phyloP scores from a whole-genome alignment of 495 filamentous ascomycete species.

The Hamigera avellanea region DNA sequence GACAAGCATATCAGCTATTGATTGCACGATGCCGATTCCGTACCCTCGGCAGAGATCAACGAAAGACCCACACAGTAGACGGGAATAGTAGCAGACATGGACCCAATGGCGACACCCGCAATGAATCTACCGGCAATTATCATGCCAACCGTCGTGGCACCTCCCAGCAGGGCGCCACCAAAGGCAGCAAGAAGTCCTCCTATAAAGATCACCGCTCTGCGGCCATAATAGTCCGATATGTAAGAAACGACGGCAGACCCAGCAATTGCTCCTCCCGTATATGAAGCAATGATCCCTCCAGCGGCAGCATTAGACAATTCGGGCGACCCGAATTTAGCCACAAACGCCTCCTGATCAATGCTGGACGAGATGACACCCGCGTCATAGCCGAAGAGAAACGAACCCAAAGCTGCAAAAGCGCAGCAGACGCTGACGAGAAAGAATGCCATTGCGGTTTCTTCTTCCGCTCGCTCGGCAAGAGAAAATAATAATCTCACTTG shows the following conservation, averaged over 20 bases:
- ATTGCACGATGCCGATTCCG: no score
- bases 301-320: slow-evolving; percentile 26
- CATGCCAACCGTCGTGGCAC: slow-evolving; percentile 38
- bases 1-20: no score
- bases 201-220: slow-evolving; percentile 34
- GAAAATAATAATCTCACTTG: no score
- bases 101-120: slow-evolving; percentile 37
- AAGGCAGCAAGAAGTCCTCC: slow-evolving; percentile 34
- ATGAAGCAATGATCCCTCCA: slow-evolving; percentile 41
- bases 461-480: no score
- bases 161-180: slow-evolving; percentile 38
- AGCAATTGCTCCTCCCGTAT: slow-evolving; percentile 37
- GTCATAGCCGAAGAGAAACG: slow-evolving; percentile 44
- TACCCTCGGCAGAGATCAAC: no score
- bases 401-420: slow-evolving; percentile 47
- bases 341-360: slow-evolving; percentile 33
- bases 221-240: slow-evolving; percentile 33
- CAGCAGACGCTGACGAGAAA: slow-evolving; percentile 31
- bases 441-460: slow-evolving; percentile 18
- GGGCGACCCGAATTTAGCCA: slow-evolving; percentile 23
- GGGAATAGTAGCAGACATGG: slow-evolving; percentile 38
- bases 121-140: slow-evolving; percentile 41
- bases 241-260: slow-evolving; percentile 36
- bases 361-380: slow-evolving; percentile 41
- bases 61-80: slow-evolving; percentile 28